A percentile compares a stretch with the other conserved stretches of the same genome.
phyloP scores from a whole-genome alignment of 345 rosid genomes.

The Zanthoxylum bungeanum region DNA sequence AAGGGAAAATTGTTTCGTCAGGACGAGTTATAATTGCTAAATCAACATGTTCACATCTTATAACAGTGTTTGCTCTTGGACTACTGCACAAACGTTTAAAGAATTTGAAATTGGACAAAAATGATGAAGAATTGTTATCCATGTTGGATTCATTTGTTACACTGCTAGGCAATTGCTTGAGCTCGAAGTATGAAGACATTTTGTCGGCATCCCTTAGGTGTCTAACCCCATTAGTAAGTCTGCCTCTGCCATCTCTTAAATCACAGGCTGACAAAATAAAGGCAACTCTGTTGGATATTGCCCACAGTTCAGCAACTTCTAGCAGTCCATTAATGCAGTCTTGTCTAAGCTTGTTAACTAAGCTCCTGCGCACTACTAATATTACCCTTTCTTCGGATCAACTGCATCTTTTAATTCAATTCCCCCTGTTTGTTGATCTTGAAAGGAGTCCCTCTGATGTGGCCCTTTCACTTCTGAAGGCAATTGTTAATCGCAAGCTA shows the following conservation, averaged over 20 bases:
- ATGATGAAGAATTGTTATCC: conserved; percentile 40
- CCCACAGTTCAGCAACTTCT: conserved; percentile 54
- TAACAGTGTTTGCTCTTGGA: conserved; percentile 74
- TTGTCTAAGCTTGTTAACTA: conserved; percentile 76
- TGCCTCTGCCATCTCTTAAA: conserved; percentile 74
- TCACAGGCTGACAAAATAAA: conserved; percentile 75
- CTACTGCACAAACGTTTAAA: conserved; percentile 56
- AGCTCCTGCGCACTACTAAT: conserved; percentile 53
- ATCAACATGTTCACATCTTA: conserved; percentile 55
- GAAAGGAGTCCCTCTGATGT: conserved; percentile 64
- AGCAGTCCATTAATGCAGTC: conserved; percentile 69
- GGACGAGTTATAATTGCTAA: conserved; percentile 34
- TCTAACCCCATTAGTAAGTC: conserved; percentile 62
- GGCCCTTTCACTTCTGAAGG: conserved; percentile 74
- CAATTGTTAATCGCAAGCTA: conserved; percentile 71
- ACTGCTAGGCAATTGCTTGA: conserved; percentile 67
- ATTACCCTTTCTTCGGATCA: conserved; percentile 74
- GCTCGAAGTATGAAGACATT: conserved; percentile 80
- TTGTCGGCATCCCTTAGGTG: conserved; percentile 75
- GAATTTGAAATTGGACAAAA: conserved; percentile 44
- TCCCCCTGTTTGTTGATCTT: conserved; percentile 83
- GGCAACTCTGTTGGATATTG: conserved; percentile 59
- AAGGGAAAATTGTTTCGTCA: conserved; percentile 22
- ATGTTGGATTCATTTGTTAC: conserved; percentile 86
- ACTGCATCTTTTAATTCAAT: conserved; percentile 57